Percentiles rank a stretch among this genome's conserved stretches.
Conservation (phyloP, 192 early-diverging fungal species). For the Chytriomyces hyalinus region DNA sequence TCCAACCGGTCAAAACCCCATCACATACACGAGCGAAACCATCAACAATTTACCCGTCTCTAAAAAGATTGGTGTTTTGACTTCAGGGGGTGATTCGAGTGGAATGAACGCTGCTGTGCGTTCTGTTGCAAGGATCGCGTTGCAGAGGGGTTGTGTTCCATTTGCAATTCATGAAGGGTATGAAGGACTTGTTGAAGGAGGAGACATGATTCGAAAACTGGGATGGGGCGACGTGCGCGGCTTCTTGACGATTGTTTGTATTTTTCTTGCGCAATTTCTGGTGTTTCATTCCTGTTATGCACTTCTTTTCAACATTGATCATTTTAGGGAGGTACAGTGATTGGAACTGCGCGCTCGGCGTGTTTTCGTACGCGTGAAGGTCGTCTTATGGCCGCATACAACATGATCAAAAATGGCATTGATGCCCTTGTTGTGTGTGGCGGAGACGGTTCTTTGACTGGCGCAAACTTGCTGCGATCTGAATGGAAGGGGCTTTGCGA, state of each 20-base stretch:
- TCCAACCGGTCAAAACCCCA: conserved; percentile 9
- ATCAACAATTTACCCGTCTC: not conserved
- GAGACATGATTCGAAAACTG: conserved; percentile 80
- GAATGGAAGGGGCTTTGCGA: conserved; percentile 88
- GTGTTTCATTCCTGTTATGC: too few relatives aligned
- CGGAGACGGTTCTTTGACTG: conserved; percentile 96
- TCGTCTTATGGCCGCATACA: conserved; percentile 78
- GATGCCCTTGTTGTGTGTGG: conserved; percentile 95
- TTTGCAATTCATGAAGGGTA: conserved; percentile 96
- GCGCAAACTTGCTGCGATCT: conserved; percentile 86
- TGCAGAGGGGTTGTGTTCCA: conserved; percentile 80
- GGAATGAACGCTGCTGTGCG: conserved; percentile 98
- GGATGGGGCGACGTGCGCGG: conserved; percentile 92
- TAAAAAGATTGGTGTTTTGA: conserved; percentile 92
- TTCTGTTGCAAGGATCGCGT: conserved; percentile 85
- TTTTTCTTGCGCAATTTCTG: too few relatives aligned
- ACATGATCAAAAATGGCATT: conserved; percentile 90
- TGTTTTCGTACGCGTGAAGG: conserved; percentile 85
- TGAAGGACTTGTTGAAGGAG: conserved; percentile 92
- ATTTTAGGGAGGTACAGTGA: conserved; percentile 86
- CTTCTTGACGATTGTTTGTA: conserved; percentile 70
- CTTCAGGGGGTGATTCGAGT: conserved; percentile 93
- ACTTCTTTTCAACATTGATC: not conserved
- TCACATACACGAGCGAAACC: not conserved
- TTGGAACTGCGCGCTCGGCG: conserved; percentile 91